phyloP scores from a whole-genome alignment of 2,329 filamentous ascomycete genomes.

The Cryphonectria radicalis region DNA sequence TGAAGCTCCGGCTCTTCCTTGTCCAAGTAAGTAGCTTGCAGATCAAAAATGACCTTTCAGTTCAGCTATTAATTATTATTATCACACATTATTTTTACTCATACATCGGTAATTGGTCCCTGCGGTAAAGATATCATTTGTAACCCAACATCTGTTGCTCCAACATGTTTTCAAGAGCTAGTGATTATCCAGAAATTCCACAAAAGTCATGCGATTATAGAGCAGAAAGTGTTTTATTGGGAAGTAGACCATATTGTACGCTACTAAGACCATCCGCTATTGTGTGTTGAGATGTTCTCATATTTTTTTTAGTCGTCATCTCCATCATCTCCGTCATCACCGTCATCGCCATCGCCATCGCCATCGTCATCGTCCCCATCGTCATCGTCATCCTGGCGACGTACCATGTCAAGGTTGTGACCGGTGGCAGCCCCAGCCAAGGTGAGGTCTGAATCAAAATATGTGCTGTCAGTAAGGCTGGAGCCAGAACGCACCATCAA shows the following conservation, averaged over 20 bases:
- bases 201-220: not conserved
- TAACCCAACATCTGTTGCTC: not conserved
- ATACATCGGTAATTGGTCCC: not conserved
- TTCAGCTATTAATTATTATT: no score
- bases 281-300: not conserved
- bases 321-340: slow-evolving; percentile 2
- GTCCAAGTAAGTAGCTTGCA: not conserved
- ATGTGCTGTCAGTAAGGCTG: not conserved
- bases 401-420: not conserved
- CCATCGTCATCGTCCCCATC: slow-evolving; percentile 3
- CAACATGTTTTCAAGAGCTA: not conserved
- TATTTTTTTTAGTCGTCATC: slow-evolving; percentile 9
- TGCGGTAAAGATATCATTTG: not conserved
- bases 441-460: not conserved
- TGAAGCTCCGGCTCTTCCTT: not conserved
- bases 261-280: not conserved
- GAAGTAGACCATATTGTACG: not conserved
- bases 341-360: slow-evolving; percentile 2
- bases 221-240: not conserved
- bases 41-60: not conserved
- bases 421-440: not conserved
- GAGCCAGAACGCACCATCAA: no score
- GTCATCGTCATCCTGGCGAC: slow-evolving; percentile 11
- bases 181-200: not conserved
- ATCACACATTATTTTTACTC: not conserved